A percentile compares a stretch with the other conserved stretches of the same genome.
These are phyloP conservation scores for Melanogaster broomeanus DNA, from an alignment of 768 basidiomycete genomes.

Conservation along the genomic window DNA sequence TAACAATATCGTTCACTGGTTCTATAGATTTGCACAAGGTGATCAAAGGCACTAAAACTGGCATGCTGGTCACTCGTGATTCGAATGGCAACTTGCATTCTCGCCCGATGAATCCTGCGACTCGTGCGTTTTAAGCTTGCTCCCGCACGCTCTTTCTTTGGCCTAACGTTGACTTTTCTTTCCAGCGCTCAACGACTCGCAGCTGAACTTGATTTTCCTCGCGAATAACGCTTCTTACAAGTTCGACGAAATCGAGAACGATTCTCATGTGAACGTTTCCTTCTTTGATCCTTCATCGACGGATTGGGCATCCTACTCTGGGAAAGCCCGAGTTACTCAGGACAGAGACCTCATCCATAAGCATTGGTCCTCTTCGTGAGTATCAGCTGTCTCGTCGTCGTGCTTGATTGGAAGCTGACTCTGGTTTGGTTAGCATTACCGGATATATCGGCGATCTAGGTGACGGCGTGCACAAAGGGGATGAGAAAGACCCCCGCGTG, in stretches of 20 bases:
- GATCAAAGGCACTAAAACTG: slow-evolving; percentile 60
- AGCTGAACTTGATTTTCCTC: slow-evolving; percentile 65
- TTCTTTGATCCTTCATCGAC: slow-evolving; percentile 72
- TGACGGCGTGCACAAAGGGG: slow-evolving; percentile 85
- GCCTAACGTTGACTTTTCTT: neutral
- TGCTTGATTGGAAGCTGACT: neutral
- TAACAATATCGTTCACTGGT: neutral
- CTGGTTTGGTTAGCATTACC: slow-evolving; percentile 43
- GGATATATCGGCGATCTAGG: slow-evolving; percentile 89
- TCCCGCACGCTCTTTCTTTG: neutral
- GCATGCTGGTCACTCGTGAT: slow-evolving; percentile 79
- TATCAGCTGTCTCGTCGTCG: neutral
- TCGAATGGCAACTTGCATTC: slow-evolving; percentile 71
- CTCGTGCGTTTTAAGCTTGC: slow-evolving; percentile 43
- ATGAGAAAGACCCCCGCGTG: slow-evolving; percentile 76
- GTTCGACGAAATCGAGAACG: slow-evolving; percentile 74
- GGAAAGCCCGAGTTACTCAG: slow-evolving; percentile 64
- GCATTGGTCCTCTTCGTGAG: slow-evolving; percentile 60
- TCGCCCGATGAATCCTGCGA: slow-evolving; percentile 77
- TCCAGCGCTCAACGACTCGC: slow-evolving; percentile 45
- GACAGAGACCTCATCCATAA: slow-evolving; percentile 66
- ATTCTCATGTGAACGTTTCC: slow-evolving; percentile 77
- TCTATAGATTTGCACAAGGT: slow-evolving; percentile 61
- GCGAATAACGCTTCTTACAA: slow-evolving; percentile 75
- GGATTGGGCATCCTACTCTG: slow-evolving; percentile 79